Evolutionary conservation across 2,329 filamentous ascomycete species (phyloP).

Genomic region (Claviceps humidiphila): DNA sequence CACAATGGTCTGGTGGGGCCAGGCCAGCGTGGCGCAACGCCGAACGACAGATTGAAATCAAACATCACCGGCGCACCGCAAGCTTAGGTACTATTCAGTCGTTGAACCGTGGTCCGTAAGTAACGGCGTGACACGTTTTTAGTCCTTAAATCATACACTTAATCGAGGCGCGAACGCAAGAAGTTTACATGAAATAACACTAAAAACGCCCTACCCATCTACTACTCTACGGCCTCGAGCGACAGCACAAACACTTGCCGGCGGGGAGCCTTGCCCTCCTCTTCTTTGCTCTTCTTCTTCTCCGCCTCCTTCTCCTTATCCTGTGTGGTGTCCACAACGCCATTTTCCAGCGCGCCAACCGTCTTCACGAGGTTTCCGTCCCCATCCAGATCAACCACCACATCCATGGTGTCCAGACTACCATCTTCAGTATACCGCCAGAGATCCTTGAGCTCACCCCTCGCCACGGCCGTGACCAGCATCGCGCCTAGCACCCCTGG

Average conservation of each 20-base stretch:
- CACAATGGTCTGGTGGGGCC: too few species aligned
- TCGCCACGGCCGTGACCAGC: conserved; percentile 58
- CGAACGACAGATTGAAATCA: too few species aligned
- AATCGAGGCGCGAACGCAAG: too few species aligned
- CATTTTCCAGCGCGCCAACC: conserved; percentile 23
- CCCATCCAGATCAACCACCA: conserved; percentile 40
- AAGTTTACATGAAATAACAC: too few species aligned
- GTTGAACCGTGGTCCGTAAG: too few species aligned
- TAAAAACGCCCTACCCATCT: too few species aligned
- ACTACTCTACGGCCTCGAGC: conserved; percentile 15
- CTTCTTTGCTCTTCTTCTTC: conserved; percentile 6
- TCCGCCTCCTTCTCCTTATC: conserved; percentile 11
- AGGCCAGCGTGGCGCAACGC: too few species aligned
- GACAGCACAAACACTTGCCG: conserved; percentile 22
- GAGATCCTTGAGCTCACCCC: conserved; percentile 62
- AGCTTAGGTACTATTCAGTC: too few species aligned
- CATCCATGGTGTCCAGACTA: conserved; percentile 39
- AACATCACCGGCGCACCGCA: too few species aligned
- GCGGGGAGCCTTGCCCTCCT: conserved; percentile 7
- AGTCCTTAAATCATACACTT: too few species aligned
- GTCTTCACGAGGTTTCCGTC: conserved; percentile 32
- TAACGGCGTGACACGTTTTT: too few species aligned
- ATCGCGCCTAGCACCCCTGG: conserved; percentile 65
- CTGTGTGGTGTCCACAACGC: conserved; percentile 23
- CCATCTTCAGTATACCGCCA: conserved; percentile 72